Base-by-base conservation (phyloP, 148 eudicot genomes). In the Rhododendron ovatum region DNA sequence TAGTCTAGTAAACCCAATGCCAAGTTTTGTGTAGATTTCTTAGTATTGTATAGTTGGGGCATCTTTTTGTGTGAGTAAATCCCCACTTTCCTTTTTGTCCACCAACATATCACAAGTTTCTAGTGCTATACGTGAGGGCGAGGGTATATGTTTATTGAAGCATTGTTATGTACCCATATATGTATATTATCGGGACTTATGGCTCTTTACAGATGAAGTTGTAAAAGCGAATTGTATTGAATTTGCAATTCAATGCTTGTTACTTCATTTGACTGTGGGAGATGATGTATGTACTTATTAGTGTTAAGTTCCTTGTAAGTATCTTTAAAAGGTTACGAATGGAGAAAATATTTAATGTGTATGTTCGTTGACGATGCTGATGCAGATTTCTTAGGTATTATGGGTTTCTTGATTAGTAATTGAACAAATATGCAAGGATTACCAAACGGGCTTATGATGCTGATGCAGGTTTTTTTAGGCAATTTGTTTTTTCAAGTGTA, bases 1-100 rank as follows among this genome's bases (percentile, higher is more conserved):
- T 86, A 84, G 51, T 55, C 61, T 55, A 18, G 61, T 59, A 17
- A 71, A 39, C 69, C 20, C 81, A 63, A 65, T 81, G 37, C n/a
- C 24, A 6, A 73, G 14, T 57, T 5, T 78, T 26, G 5, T 24
- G 37, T 43, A 9, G 43, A 61, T 85, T 78, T 78, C 47, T 10
- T 5, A 18, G 22, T 81, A 7, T 55, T 81, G 47, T 81, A 20
- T 33, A 81, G 59, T 47, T 47, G 53, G 37, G 39, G 20, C 59
- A 1, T 48, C 17, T 79, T 77, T n/a, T 82, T 41, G 63, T 41
- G 35, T 63, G n/a, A 35, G 53, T 39, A 30, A 45, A 13, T n/a
- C 17, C 74, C 17, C 30, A 8, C 28, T n/a, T 12, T 63, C 75
- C 75, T 69, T 69, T 69, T 69, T 63, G 11, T 5, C 18, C 9